Conservation (phyloP, 2,329 filamentous ascomycete genomes). For the Catunica adiposa region DNA sequence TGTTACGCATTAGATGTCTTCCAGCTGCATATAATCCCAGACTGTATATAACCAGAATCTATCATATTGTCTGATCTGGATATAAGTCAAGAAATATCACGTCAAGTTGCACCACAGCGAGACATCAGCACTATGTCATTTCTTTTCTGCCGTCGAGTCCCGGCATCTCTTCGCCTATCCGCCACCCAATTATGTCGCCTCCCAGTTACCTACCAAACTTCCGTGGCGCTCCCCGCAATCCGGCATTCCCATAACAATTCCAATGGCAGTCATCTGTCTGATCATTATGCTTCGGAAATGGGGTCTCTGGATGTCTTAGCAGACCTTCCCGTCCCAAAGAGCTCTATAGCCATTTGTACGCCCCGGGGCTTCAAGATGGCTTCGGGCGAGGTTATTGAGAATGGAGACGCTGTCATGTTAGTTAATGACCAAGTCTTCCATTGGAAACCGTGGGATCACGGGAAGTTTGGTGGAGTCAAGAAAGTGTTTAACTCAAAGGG, state of each 20-base stretch:
- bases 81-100: too few relatives aligned
- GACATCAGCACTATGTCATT: too few relatives aligned
- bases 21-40: neutral
- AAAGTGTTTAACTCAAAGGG: constrained; percentile 57
- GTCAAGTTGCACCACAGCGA: too few relatives aligned
- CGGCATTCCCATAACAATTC: neutral
- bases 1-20: neutral
- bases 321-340: constrained; percentile 59
- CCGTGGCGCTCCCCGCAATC: neutral
- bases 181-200: neutral
- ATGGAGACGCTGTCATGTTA: constrained; percentile 58
- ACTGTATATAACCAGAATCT: too few relatives aligned
- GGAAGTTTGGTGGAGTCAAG: constrained; percentile 20
- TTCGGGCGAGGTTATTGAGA: constrained; percentile 55
- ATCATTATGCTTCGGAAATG: constrained; percentile 8
- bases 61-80: too few relatives aligned
- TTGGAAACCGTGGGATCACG: constrained; percentile 67
- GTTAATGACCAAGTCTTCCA: constrained; percentile 74
- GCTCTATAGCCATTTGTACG: constrained; percentile 67
- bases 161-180: too few relatives aligned
- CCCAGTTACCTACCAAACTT: neutral
- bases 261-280: neutral
- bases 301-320: constrained; percentile 56
- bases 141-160: too few relatives aligned
- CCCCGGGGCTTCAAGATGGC: constrained; percentile 74